phyloP scores from a whole-genome alignment of 371 early-diverging fungal species.

The Saksenaea vasiformis region DNA sequence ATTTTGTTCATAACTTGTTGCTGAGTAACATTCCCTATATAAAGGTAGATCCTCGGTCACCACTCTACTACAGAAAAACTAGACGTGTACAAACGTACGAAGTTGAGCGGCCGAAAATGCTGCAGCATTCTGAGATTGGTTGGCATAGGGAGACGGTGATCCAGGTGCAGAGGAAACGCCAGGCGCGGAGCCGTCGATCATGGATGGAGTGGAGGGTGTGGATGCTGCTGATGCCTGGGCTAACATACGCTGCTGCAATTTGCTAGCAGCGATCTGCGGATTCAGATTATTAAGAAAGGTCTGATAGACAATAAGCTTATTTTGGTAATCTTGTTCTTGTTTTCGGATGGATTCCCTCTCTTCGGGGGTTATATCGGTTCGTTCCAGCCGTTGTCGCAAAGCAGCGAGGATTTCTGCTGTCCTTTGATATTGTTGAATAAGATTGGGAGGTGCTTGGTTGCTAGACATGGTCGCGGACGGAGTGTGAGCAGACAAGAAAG shows the following conservation, averaged over 20 bases:
- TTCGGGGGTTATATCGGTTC: slow-evolving; percentile 33
- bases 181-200: slow-evolving; percentile 23
- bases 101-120: slow-evolving; percentile 27
- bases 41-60: background rate
- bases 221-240: slow-evolving; percentile 18
- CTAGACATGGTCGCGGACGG: slow-evolving; percentile 1
- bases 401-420: slow-evolving; percentile 28
- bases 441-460: slow-evolving; percentile 26
- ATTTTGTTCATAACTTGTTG: slow-evolving; percentile 19
- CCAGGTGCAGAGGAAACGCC: slow-evolving; percentile 14
- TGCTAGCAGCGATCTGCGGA: slow-evolving; percentile 31
- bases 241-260: slow-evolving; percentile 28
- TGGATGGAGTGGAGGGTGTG: slow-evolving; percentile 20
- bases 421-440: slow-evolving; percentile 36
- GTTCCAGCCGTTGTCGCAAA: slow-evolving; percentile 35
- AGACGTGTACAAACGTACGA: slow-evolving; percentile 16
- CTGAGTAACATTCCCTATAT: slow-evolving; percentile 11
- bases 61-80: background rate
- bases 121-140: slow-evolving; percentile 1
- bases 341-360: slow-evolving; percentile 27
- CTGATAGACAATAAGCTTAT: slow-evolving; percentile 30
- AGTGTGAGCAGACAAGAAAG: background rate
- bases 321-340: slow-evolving; percentile 37
- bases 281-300: slow-evolving; percentile 30
- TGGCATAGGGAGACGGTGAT: slow-evolving; percentile 5